These are phyloP conservation scores for Mesostigma viride DNA, from an alignment of 139 green algal species.

Conservation along the genomic window DNA sequence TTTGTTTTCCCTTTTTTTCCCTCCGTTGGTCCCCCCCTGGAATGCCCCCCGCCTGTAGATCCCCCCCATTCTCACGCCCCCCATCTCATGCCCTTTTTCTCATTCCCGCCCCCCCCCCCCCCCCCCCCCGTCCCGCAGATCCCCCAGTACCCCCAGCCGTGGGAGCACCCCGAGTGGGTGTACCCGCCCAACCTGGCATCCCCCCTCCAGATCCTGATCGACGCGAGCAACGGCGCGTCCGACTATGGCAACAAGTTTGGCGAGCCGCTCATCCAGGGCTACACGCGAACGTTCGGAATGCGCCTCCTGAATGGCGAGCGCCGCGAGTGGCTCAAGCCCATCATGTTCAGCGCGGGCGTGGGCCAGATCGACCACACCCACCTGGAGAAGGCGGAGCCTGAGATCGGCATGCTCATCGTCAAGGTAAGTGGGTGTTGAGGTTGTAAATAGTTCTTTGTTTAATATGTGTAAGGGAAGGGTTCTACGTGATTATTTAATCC, in stretches of 20 bases:
- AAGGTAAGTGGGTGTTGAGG: too few species aligned
- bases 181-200: conserved; percentile 70
- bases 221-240: conserved; percentile 90
- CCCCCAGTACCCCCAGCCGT: conserved; percentile 27
- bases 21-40: too few species aligned
- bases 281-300: conserved; percentile 85
- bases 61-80: too few species aligned
- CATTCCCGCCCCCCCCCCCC: too few species aligned
- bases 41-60: too few species aligned
- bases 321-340: conserved; percentile 97
- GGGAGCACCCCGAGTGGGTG: conserved; percentile 43
- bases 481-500: too few species aligned
- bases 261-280: conserved; percentile 89
- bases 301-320: conserved; percentile 73
- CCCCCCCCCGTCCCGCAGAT: conserved; percentile 21
- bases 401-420: conserved; percentile 90
- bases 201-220: conserved; percentile 81
- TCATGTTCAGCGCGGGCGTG: conserved; percentile 95
- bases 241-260: conserved; percentile 99
- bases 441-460: too few species aligned
- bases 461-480: too few species aligned
- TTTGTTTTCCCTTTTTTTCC: too few species aligned
- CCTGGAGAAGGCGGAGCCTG: conserved; percentile 55
- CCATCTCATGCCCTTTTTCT: too few species aligned
- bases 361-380: conserved; percentile 65